Base-by-base conservation (phyloP, 2,329 filamentous ascomycete genomes). In the Fusarium dlaminii region DNA sequence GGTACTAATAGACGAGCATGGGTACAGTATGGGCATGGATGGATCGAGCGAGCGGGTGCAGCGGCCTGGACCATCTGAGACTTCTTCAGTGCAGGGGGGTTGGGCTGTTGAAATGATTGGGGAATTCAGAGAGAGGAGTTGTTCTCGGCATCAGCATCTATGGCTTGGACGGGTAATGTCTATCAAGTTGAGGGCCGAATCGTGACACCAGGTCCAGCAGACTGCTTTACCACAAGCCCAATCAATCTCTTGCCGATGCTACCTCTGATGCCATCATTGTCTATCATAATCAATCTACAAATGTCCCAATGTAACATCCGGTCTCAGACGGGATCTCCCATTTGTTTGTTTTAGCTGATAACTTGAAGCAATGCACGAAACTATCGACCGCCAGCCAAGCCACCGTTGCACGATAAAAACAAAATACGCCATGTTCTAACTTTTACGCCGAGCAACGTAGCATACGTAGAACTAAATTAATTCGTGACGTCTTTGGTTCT, bases 41-140 rank as follows among this genome's bases (percentile, higher is more conserved):
- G 42, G 48, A 40, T 68, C 48, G 56, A 72, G 61, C 20, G 54
- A 54, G 74, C 63, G 63, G 65, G 58, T 72, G 59, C 57, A 60
- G 65, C 30, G 68, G 69, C 70, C 74, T 40, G 61, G 74, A 62
- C 71, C 71, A 71, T 74, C 48, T 60, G 66, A 63, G 70, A 73
- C 66, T 58, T 73, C 63, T 68, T 59, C 55, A 42, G 56, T 42
- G 32, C 55, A 59, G 37, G 48, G 69, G 55, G 60, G 39, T 32
- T 32, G 49, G 43, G n/a, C 32, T 36, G 42, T 51, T 58, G 18
- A 39, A 39, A 65, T 62, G 46, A 65, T 65, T 65, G 62, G 62
- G 39, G 56, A 62, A 52, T 62, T 52, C 32, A 34, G 22, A 15
- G 11, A n/a, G 32, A 59, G 51, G 36, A 37, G 34, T 34, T n/a